Percentiles rank a stretch among this genome's conserved stretches.
These are phyloP conservation scores for Pleurozium schreberi DNA, from an alignment of 225 moss, liverwort and hornwort species.

Conservation along the genomic window DNA sequence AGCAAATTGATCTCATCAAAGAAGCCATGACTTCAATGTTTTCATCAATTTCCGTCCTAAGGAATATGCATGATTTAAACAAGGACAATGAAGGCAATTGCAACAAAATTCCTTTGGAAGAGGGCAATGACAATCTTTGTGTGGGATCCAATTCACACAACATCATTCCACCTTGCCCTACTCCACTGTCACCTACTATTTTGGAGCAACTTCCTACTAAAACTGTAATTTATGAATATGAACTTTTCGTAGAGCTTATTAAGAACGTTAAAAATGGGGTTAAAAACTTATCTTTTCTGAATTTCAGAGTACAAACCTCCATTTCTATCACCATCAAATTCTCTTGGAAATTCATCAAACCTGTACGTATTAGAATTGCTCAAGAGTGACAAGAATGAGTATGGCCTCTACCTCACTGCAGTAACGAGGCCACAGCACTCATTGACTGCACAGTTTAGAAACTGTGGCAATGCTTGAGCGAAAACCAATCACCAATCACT, in stretches of 20 bases:
- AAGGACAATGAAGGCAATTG: neutral
- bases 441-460: neutral
- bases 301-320: neutral
- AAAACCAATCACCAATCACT: neutral
- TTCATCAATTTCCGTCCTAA: rapidly evolving
- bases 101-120: no score
- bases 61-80: neutral
- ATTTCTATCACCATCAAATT: neutral
- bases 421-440: neutral
- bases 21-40: neutral
- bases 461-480: neutral
- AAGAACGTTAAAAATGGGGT: neutral
- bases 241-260: neutral
- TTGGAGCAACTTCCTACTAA: neutral
- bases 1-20: neutral
- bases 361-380: neutral
- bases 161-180: neutral
- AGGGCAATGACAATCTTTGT: neutral
- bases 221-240: neutral
- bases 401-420: neutral
- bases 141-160: neutral
- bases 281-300: neutral
- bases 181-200: neutral
- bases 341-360: neutral
- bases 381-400: neutral